Percentiles rank a stretch among this genome's conserved stretches.
These are phyloP conservation scores for Camelina laxa DNA, from an alignment of 345 rosid genomes.

Conservation along the genomic window DNA sequence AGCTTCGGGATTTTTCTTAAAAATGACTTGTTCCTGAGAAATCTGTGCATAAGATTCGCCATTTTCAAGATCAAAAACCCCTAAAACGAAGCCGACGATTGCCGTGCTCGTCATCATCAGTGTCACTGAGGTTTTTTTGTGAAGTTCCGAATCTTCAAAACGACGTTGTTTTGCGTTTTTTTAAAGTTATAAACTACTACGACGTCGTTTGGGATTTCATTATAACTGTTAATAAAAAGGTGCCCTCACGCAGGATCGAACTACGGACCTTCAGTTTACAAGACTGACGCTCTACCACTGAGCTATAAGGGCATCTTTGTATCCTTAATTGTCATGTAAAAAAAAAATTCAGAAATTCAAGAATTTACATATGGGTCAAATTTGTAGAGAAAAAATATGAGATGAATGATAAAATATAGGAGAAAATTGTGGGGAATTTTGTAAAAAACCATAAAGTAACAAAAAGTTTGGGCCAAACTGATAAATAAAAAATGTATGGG, in stretches of 20 bases:
- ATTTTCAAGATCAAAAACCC: conserved; percentile 23
- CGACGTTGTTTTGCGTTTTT: neutral
- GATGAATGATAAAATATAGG: neutral
- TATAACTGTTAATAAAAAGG: neutral
- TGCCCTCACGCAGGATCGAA: conserved; percentile 87
- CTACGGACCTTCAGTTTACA: conserved; percentile 81
- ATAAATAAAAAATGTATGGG: neutral
- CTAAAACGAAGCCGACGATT: conserved; percentile 19
- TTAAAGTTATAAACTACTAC: neutral
- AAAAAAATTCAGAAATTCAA: neutral
- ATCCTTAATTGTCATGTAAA: neutral
- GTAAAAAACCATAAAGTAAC: neutral
- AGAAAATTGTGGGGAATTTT: neutral
- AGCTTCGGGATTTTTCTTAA: conserved; percentile 25
- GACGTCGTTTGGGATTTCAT: neutral
- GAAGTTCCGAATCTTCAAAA: neutral
- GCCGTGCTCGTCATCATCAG: neutral
- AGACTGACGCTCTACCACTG: conserved; percentile 90
- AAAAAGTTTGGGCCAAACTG: neutral
- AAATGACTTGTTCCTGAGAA: conserved; percentile 40
- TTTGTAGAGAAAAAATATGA: neutral
- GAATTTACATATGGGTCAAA: neutral
- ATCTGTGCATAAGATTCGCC: conserved; percentile 45
- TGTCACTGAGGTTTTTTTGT: conserved; percentile 4
- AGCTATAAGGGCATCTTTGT: conserved; percentile 47